These are phyloP conservation scores for Phalaenopsis hybrid DNA, from an alignment of 116 monocot species.

Conservation along the genomic window DNA sequence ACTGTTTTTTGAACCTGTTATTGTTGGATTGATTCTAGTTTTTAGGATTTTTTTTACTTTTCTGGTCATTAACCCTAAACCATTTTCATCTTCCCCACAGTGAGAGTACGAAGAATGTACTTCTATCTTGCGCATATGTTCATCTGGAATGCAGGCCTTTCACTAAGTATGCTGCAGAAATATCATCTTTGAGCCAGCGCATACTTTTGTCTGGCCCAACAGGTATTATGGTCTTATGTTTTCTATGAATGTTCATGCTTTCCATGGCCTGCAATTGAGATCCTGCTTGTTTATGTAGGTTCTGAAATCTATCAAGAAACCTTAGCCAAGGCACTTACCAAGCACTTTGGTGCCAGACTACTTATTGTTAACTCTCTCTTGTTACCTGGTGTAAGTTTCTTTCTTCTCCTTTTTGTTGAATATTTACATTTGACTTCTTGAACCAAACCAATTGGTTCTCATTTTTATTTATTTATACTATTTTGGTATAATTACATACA, in stretches of 20 bases:
- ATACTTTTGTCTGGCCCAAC: constrained; percentile 82
- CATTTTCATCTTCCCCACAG: constrained; percentile 25
- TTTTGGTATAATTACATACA: too few species aligned
- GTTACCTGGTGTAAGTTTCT: constrained; percentile 73
- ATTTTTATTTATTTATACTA: not conserved
- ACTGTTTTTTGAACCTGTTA: not conserved
- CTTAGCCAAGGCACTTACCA: constrained; percentile 78
- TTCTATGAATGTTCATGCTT: not conserved
- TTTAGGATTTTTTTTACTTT: not conserved
- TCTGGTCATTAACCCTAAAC: not conserved
- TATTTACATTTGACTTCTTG: not conserved
- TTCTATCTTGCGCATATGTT: constrained; percentile 75
- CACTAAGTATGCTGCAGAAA: constrained; percentile 55
- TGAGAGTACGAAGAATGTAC: constrained; percentile 77
- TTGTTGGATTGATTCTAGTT: not conserved
- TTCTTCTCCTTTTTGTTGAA: constrained; percentile 10
- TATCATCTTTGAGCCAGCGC: constrained; percentile 67
- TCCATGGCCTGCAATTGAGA: constrained; percentile 1
- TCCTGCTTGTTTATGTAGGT: constrained; percentile 29
- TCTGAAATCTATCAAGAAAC: constrained; percentile 97
- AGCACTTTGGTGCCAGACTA: constrained; percentile 70
- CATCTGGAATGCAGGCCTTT: constrained; percentile 79
- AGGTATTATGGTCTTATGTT: constrained; percentile 33
- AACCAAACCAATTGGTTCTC: not conserved
- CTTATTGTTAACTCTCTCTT: constrained; percentile 80